Evolutionary conservation across 2,329 filamentous ascomycete species (phyloP).

Genomic region (Pseudogymnoascus sp.): DNA sequence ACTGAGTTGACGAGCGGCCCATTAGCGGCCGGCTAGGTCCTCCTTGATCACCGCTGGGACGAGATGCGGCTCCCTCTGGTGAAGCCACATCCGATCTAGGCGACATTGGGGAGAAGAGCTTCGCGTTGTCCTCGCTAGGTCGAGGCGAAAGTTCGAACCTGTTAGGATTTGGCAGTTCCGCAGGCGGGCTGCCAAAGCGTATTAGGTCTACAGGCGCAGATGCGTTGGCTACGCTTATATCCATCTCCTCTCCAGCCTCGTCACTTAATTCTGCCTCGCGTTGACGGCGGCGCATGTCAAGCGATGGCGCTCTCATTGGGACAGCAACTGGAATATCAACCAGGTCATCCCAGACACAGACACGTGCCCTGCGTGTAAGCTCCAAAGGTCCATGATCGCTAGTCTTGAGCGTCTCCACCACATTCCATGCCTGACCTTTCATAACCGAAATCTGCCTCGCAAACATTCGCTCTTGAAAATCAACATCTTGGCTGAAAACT

Average conservation of each 20-base stretch:
- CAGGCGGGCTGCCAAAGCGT: conserved; percentile 38
- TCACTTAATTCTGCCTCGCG: conserved; percentile 41
- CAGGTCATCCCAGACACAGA: conserved; percentile 96
- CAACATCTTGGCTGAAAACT: conserved; percentile 85
- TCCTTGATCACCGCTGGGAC: conserved; percentile 15
- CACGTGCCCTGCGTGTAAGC: conserved; percentile 79
- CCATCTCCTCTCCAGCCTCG: conserved; percentile 76
- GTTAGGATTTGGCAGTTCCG: conserved; percentile 66
- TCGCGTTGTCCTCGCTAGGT: conserved; percentile 24
- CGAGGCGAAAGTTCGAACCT: conserved; percentile 59
- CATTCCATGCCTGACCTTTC: conserved; percentile 99
- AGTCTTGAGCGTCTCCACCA: conserved; percentile 93
- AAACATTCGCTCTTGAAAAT: conserved; percentile 99
- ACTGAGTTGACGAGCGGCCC: conserved; percentile 25
- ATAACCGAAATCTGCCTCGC: conserved; percentile 97
- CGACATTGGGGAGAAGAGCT: conserved; percentile 20
- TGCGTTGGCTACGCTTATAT: conserved; percentile 69
- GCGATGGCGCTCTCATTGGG: conserved; percentile 75
- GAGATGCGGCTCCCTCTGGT: not conserved
- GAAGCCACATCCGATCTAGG: conserved; percentile 12
- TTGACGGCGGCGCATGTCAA: conserved; percentile 67
- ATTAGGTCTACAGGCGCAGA: conserved; percentile 64
- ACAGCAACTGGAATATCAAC: conserved; percentile 94
- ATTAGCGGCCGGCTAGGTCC: conserved; percentile 21
- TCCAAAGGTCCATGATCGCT: conserved; percentile 89